phyloP scores from a whole-genome alignment of 169 alveolate species.

The Plasmodium gaboni region DNA sequence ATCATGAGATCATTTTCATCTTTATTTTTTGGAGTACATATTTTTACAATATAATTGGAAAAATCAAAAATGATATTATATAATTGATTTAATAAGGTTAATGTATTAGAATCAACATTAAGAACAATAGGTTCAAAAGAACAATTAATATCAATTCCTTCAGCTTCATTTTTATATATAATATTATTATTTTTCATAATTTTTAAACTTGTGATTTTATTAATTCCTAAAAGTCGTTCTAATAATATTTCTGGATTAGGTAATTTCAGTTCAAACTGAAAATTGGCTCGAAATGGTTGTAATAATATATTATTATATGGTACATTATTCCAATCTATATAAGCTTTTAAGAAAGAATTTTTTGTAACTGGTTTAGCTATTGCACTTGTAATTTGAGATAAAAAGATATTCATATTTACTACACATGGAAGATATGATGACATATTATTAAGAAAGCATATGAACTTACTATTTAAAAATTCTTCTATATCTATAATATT shows the following conservation, averaged over 20 bases:
- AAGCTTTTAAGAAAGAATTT: conserved; percentile 64
- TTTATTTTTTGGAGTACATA: conserved; percentile 26
- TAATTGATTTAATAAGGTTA: conserved; percentile 60
- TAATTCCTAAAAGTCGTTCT: conserved; percentile 66
- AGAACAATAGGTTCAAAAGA: conserved; percentile 50
- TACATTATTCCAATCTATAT: conserved; percentile 72
- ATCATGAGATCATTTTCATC: conserved; percentile 23
- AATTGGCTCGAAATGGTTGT: conserved; percentile 65
- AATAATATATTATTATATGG: conserved; percentile 59
- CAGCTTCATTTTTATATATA: conserved; percentile 32
- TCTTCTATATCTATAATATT: conserved; percentile 36
- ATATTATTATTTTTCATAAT: conserved; percentile 30
- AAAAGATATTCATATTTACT: conserved; percentile 45
- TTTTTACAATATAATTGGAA: conserved; percentile 24
- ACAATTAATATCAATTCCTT: conserved; percentile 47
- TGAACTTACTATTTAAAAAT: conserved; percentile 24
- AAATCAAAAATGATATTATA: conserved; percentile 42
- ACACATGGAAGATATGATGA: conserved; percentile 60
- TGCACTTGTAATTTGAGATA: conserved; percentile 72
- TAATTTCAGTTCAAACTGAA: conserved; percentile 36
- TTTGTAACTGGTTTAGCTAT: conserved; percentile 63
- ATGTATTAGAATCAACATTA: conserved; percentile 57
- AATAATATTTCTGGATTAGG: conserved; percentile 42
- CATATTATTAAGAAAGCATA: conserved; percentile 17
- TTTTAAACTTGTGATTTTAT: conserved; percentile 53